Percentiles rank a stretch among this genome's conserved stretches.
Conservation (phyloP, 768 basidiomycete species). For the Podaxis mareebaensis region DNA sequence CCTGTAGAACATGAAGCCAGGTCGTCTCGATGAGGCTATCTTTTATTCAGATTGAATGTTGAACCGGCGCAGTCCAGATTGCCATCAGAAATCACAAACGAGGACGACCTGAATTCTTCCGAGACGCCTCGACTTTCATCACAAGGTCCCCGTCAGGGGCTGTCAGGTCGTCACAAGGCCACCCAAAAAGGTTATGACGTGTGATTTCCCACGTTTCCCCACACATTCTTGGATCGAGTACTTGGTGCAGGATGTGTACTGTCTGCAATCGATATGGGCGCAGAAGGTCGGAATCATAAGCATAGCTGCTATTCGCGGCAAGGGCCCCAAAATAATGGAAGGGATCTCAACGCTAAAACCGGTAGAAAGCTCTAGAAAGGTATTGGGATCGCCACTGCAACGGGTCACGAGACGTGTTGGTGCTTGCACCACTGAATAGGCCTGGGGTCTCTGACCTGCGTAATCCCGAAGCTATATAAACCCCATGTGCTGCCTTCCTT, state of each 20-base stretch:
- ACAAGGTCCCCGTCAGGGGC: constrained; percentile 3
- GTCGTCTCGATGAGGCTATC: no score
- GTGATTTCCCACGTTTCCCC: constrained; percentile 14
- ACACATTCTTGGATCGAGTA: constrained; percentile 1
- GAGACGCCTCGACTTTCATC: neutral
- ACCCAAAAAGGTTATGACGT: neutral
- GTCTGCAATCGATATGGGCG: neutral
- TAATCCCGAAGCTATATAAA: constrained; percentile 24
- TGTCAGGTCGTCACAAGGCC: neutral
- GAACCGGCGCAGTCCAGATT: neutral
- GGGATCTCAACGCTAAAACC: neutral
- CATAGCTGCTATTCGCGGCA: neutral
- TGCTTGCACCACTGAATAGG: neutral
- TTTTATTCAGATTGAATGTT: no score
- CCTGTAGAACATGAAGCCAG: no score
- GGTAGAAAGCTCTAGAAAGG: neutral
- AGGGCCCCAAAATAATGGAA: neutral
- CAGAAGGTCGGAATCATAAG: neutral
- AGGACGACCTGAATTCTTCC: neutral
- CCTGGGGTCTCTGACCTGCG: neutral
- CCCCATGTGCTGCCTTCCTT: constrained; percentile 15
- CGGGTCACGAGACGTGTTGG: constrained; percentile 14
- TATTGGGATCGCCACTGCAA: neutral
- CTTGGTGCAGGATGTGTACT: neutral
- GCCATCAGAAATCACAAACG: neutral